Evolutionary conservation across 441 rosid species (phyloP).

Genomic region (Manihot esculenta): DNA sequence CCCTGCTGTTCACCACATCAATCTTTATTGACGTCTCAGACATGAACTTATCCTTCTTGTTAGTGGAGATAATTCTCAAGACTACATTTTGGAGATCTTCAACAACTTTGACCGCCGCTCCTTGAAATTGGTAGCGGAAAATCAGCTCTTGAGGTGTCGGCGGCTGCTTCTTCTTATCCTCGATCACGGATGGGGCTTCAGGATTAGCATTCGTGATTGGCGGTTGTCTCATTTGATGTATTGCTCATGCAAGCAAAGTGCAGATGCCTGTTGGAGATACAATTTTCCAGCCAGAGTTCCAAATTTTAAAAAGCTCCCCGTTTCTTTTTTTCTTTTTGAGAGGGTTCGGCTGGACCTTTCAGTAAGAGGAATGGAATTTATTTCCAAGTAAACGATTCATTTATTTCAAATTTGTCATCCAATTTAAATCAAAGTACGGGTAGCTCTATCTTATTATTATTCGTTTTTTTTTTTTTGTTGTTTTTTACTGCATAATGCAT

Average conservation of each 20-base stretch:
- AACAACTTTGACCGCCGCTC: constrained; percentile 81
- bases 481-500: too few species aligned
- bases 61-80: constrained; percentile 48
- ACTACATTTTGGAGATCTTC: constrained; percentile 83
- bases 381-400: too few species aligned
- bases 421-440: too few species aligned
- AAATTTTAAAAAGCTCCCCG: too few species aligned
- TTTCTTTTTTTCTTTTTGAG: too few species aligned
- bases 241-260: neutral
- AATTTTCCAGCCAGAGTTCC: too few species aligned
- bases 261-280: too few species aligned
- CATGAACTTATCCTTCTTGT: constrained; percentile 44
- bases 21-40: constrained; percentile 56
- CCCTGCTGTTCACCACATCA: constrained; percentile 52
- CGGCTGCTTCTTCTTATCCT: constrained; percentile 36
- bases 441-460: too few species aligned
- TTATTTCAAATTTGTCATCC: too few species aligned
- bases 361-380: neutral
- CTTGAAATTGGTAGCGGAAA: constrained; percentile 62
- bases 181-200: constrained; percentile 21
- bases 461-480: too few species aligned
- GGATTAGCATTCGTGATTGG: constrained; percentile 32
- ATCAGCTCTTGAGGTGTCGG: constrained; percentile 73
- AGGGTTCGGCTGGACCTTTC: too few species aligned
- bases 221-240: constrained; percentile 43